These are phyloP conservation scores for Syzygium malaccense DNA, from an alignment of 441 rosid genomes.

Conservation along the genomic window DNA sequence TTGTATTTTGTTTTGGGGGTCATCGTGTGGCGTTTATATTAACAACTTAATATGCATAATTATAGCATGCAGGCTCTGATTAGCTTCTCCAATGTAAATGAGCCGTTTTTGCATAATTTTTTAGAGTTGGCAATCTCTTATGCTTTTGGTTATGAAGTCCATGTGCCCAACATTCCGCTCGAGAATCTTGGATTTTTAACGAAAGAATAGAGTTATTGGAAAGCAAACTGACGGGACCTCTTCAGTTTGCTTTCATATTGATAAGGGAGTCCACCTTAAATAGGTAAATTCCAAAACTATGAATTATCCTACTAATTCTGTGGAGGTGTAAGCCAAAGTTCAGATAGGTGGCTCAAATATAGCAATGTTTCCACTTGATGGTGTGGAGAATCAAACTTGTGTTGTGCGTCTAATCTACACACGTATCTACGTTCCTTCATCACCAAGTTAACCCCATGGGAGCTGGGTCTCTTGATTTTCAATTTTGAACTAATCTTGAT, in stretches of 20 bases:
- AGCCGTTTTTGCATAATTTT: too few species aligned
- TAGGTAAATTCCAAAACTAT: not conserved
- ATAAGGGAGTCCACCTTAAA: not conserved
- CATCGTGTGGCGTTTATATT: not conserved
- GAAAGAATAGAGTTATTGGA: not conserved
- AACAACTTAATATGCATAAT: not conserved
- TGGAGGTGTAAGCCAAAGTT: not conserved
- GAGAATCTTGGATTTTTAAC: not conserved
- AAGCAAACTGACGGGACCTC: not conserved
- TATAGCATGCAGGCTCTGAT: too few species aligned
- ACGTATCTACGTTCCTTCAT: not conserved
- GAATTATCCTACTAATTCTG: too few species aligned
- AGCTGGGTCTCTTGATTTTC: too few species aligned
- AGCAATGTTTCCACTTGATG: not conserved
- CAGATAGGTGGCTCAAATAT: not conserved
- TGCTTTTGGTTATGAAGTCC: too few species aligned
- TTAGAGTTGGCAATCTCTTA: too few species aligned
- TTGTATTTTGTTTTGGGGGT: not conserved
- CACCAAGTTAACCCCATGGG: not conserved
- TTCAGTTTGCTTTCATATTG: too few species aligned
- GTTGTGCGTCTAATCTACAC: fast-evolving
- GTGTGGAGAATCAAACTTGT: not conserved
- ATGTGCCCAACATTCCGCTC: not conserved
- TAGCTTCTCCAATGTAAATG: too few species aligned
- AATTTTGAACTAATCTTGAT: not conserved